phyloP scores from a whole-genome alignment of 805 yeast species.

The Metschnikowia gelsemii region DNA sequence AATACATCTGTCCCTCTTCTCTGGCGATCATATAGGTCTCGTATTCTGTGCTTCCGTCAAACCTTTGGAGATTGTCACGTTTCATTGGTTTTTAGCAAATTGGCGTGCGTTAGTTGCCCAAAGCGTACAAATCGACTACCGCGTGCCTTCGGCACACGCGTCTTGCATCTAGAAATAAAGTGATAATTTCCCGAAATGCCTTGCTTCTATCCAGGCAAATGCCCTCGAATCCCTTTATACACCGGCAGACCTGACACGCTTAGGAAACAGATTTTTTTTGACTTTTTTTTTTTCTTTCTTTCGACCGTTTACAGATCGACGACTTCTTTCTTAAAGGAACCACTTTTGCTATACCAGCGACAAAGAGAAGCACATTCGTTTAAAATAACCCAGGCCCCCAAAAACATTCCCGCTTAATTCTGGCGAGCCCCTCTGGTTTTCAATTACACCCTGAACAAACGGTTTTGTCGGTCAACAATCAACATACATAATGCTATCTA shows the following conservation, averaged over 20 bases:
- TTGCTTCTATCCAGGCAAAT: neutral
- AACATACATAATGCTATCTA: constrained; percentile 31
- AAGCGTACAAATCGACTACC: constrained; percentile 5
- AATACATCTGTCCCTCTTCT: too few relatives aligned
- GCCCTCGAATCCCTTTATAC: constrained; percentile 2
- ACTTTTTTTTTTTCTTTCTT: neutral
- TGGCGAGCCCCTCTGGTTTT: neutral
- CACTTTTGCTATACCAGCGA: neutral
- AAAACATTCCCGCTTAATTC: neutral
- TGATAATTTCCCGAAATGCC: constrained; percentile 9
- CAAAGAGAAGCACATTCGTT: neutral
- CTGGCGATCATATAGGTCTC: too few relatives aligned
- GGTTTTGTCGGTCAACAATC: neutral
- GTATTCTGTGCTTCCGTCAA: too few relatives aligned
- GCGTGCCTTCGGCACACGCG: constrained; percentile 18
- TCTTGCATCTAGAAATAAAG: constrained; percentile 10
- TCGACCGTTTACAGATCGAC: neutral
- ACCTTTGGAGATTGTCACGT: too few relatives aligned
- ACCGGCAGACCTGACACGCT: constrained; percentile 11
- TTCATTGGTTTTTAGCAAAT: neutral
- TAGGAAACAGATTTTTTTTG: too few relatives aligned
- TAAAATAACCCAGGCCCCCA: neutral
- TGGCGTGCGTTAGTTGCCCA: neutral
- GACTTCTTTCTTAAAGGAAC: neutral
- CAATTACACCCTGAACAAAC: too few relatives aligned